Percentiles rank a stretch among this genome's conserved stretches.
These are phyloP conservation scores for Camelina neglecta DNA, from an alignment of 345 rosid species.

Conservation along the genomic window DNA sequence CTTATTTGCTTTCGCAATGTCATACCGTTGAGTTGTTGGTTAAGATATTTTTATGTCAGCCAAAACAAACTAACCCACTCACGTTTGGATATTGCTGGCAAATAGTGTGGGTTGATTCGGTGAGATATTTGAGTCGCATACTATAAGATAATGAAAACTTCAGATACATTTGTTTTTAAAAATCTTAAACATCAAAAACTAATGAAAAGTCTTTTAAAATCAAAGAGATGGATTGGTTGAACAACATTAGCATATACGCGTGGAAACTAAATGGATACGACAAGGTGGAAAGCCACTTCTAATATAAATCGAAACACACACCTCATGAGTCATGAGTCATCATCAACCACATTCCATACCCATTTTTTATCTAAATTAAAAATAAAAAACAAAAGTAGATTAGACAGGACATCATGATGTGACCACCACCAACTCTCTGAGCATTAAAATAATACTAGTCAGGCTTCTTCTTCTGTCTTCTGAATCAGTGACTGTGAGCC, in stretches of 20 bases:
- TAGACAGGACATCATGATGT: slow-evolving; percentile 26
- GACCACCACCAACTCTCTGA: slow-evolving; percentile 18
- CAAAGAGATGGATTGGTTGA: not conserved
- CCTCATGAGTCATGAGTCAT: slow-evolving; percentile 14
- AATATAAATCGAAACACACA: not conserved
- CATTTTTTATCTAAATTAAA: not conserved
- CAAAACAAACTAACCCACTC: not conserved
- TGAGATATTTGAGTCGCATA: not conserved
- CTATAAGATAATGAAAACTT: too few relatives aligned
- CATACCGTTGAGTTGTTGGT: not conserved
- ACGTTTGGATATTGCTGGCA: not conserved
- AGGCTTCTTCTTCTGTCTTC: not conserved
- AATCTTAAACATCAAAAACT: not conserved
- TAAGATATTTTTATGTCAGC: not conserved
- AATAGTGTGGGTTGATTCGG: not conserved
- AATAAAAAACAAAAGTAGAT: slow-evolving; percentile 27
- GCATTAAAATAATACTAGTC: slow-evolving; percentile 27
- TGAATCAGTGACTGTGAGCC: slow-evolving; percentile 26
- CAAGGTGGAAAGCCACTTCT: not conserved
- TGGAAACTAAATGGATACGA: slow-evolving; percentile 3
- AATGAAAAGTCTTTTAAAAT: not conserved
- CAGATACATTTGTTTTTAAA: not conserved
- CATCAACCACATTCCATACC: slow-evolving; percentile 14
- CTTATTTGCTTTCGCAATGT: not conserved
- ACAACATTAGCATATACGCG: not conserved